Evolutionary conservation across 768 basidiomycete genomes (phyloP).

Genomic region (Tephrocybe sp.): DNA sequence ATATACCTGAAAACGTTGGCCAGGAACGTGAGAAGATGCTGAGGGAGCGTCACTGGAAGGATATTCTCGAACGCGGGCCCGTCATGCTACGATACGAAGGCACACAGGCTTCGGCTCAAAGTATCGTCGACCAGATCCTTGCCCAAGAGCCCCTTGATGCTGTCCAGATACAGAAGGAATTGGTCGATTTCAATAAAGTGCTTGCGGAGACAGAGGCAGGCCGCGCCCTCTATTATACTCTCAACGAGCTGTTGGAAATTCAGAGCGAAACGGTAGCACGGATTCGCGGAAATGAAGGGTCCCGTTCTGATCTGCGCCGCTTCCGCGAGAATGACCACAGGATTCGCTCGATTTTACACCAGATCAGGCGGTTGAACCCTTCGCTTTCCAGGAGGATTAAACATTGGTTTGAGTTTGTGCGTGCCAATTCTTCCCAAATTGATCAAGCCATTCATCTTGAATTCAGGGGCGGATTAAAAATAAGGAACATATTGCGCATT

Average conservation of each 20-base stretch:
- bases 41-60: conserved; percentile 14
- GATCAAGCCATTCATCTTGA: background rate
- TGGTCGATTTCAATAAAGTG: conserved; percentile 10
- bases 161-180: conserved; percentile 10
- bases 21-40: conserved; percentile 11
- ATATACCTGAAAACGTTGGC: conserved; percentile 20
- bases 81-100: conserved; percentile 10
- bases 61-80: conserved; percentile 12
- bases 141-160: conserved; percentile 9
- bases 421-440: background rate
- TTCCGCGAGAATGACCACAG: conserved; percentile 3
- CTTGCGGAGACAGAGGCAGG: conserved; percentile 12
- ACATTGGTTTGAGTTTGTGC: conserved; percentile 1
- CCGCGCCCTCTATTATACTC: conserved; percentile 4
- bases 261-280: conserved; percentile 3
- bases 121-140: conserved; percentile 10
- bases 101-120: conserved; percentile 8
- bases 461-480: background rate
- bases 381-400: conserved; percentile 7
- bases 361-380: conserved; percentile 7
- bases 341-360: conserved; percentile 8
- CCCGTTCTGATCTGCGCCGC: conserved; percentile 1
- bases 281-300: background rate
- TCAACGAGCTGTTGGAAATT: conserved; percentile 6
- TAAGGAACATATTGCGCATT: too few species aligned